phyloP scores from a whole-genome alignment of 768 basidiomycete genomes.

The Gloeopeniophorella convolvens region DNA sequence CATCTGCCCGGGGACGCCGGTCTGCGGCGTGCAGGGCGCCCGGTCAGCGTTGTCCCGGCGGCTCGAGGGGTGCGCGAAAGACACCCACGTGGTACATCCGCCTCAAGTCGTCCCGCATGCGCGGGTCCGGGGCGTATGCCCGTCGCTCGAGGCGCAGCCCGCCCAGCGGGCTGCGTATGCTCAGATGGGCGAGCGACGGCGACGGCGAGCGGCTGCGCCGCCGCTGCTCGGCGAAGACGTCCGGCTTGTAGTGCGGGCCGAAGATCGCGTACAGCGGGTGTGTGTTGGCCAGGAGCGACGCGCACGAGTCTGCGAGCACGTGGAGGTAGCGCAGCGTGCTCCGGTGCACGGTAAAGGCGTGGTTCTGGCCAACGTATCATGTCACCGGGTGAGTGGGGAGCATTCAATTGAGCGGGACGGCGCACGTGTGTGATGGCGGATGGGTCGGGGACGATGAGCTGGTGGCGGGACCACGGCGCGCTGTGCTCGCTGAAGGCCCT shows the following conservation, averaged over 20 bases:
- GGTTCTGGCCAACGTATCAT: conserved; percentile 11
- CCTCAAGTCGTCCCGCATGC: conserved; percentile 4
- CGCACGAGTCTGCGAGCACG: conserved; percentile 8
- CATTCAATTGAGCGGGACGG: neutral
- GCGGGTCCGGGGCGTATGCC: neutral
- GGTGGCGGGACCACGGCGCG: conserved; percentile 15
- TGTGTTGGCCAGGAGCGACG: conserved; percentile 1
- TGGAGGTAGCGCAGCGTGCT: conserved; percentile 13
- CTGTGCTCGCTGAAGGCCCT: conserved; percentile 3
- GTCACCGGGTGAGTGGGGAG: too few species aligned
- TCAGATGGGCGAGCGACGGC: neutral
- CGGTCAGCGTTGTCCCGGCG: too few species aligned
- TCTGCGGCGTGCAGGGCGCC: too few species aligned
- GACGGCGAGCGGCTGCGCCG: neutral
- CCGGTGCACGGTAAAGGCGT: conserved; percentile 17
- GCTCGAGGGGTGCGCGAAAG: neutral
- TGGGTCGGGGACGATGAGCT: conserved; percentile 19
- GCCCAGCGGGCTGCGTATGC: neutral
- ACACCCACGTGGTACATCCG: conserved; percentile 7
- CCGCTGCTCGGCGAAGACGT: conserved; percentile 1
- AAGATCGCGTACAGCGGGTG: conserved; percentile 13
- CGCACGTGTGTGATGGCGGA: conserved; percentile 17
- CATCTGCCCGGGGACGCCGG: neutral
- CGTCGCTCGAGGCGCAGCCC: conserved; percentile 4
- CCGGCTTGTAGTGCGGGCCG: conserved; percentile 14